phyloP scores from a whole-genome alignment of 2,329 filamentous ascomycete genomes.

The Byssothecium circinans region DNA sequence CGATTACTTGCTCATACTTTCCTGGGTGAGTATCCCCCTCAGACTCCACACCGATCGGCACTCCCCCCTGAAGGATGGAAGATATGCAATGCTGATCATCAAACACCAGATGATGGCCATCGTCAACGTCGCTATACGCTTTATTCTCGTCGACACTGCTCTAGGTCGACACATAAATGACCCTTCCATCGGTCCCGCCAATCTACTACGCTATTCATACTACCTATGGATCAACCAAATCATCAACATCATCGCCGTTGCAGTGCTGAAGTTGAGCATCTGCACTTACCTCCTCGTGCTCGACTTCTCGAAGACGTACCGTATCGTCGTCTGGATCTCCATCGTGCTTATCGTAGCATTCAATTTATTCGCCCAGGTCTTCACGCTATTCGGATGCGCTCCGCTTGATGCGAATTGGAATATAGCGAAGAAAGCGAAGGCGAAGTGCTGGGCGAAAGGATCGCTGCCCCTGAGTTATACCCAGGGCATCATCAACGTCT shows the following conservation, averaged over 20 bases:
- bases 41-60: background rate
- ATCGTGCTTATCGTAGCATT: constrained; percentile 1
- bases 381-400: constrained; percentile 5
- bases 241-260: constrained; percentile 29
- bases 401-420: constrained; percentile 8
- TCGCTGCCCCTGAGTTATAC: constrained; percentile 6
- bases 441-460: background rate
- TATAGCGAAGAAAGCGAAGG: background rate
- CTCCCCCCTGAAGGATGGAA: background rate
- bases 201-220: constrained; percentile 23
- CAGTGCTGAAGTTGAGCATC: constrained; percentile 16
- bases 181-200: constrained; percentile 20
- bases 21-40: constrained; percentile 16
- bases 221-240: constrained; percentile 25
- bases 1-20: constrained; percentile 25
- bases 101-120: constrained; percentile 20
- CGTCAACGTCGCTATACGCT: constrained; percentile 16
- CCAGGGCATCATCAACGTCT: constrained; percentile 7
- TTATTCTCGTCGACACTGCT: constrained; percentile 16
- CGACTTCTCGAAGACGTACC: constrained; percentile 7
- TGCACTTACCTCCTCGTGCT: constrained; percentile 12
- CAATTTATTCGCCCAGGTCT: constrained; percentile 6
- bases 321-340: constrained; percentile 1
- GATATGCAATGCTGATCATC: background rate
- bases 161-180: constrained; percentile 28